Percentiles rank a stretch among this genome's conserved stretches.
phyloP scores from a whole-genome alignment of 495 filamentous ascomycete species.

The Podospora anserina region DNA sequence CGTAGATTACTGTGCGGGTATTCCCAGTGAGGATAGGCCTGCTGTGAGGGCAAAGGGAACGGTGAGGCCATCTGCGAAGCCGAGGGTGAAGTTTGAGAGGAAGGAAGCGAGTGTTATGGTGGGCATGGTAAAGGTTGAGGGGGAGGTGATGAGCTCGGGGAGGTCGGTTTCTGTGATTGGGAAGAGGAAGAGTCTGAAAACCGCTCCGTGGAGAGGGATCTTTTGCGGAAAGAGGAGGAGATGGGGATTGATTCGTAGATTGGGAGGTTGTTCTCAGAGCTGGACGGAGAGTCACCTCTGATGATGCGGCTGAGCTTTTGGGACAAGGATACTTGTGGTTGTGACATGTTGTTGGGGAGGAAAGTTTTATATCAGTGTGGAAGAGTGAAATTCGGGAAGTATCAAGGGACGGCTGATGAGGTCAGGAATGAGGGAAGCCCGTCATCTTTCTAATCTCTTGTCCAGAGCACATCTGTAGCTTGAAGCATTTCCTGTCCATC shows the following conservation, averaged over 20 bases:
- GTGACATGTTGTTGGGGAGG: not conserved
- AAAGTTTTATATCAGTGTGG: not conserved
- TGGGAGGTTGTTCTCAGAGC: not conserved
- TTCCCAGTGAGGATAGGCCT: conserved; percentile 60
- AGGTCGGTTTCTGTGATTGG: not conserved
- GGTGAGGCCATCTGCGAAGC: conserved; percentile 62
- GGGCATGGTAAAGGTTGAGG: not conserved
- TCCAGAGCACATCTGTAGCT: not conserved
- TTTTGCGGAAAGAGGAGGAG: not conserved
- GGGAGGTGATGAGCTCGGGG: not conserved
- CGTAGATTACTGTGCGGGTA: conserved; percentile 63
- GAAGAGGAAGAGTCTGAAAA: not conserved
- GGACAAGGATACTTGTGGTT: not conserved
- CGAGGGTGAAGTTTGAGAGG: conserved; percentile 47
- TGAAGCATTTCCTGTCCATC: not conserved
- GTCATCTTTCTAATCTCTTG: not conserved
- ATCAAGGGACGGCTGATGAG: not conserved
- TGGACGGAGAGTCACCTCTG: not conserved
- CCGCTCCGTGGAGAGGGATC: not conserved
- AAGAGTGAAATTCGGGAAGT: not conserved
- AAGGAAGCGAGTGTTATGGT: conserved; percentile 25
- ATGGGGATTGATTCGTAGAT: conserved; percentile 9
- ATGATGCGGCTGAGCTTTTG: conserved; percentile 2
- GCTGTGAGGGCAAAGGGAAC: conserved; percentile 66
- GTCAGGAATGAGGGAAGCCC: not conserved